Evolutionary conservation across 139 green algal species (phyloP).

Genomic region (Gonium pectorale): DNA sequence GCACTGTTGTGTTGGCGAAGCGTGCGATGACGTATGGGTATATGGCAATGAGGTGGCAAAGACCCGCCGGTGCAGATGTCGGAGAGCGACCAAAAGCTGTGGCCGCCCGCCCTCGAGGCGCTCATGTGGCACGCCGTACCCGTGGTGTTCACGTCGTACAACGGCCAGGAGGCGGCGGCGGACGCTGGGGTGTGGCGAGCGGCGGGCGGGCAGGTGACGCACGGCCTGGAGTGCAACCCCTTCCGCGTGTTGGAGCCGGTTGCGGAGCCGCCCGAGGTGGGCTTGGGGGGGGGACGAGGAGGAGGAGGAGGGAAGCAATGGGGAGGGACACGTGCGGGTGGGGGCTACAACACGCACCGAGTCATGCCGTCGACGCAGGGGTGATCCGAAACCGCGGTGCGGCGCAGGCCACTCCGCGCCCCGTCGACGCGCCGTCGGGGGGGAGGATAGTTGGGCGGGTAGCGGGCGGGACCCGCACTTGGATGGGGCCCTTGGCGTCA

Average conservation of each 20-base stretch:
- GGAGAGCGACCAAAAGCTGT: conserved; percentile 21
- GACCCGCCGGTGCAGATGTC: too few relatives aligned
- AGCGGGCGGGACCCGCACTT: too few relatives aligned
- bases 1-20: too few relatives aligned
- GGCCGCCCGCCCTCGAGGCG: conserved; percentile 34
- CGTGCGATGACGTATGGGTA: too few relatives aligned
- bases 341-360: not conserved
- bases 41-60: conserved; percentile 11
- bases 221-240: conserved; percentile 28
- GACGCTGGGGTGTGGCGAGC: conserved; percentile 29
- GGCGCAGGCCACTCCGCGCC: not conserved
- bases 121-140: conserved; percentile 3
- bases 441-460: too few relatives aligned
- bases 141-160: conserved; percentile 45
- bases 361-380: not conserved
- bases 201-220: conserved; percentile 17
- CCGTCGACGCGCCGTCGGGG: not conserved
- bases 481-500: too few relatives aligned
- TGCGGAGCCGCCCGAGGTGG: conserved; percentile 26
- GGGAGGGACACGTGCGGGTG: not conserved
- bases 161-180: conserved; percentile 35
- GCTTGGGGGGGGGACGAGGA: not conserved
- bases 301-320: not conserved
- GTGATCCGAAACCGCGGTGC: not conserved
- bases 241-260: conserved; percentile 32